Base-by-base conservation (phyloP, 208 protist genomes). In the Trypanosoma conorhini region DNA sequence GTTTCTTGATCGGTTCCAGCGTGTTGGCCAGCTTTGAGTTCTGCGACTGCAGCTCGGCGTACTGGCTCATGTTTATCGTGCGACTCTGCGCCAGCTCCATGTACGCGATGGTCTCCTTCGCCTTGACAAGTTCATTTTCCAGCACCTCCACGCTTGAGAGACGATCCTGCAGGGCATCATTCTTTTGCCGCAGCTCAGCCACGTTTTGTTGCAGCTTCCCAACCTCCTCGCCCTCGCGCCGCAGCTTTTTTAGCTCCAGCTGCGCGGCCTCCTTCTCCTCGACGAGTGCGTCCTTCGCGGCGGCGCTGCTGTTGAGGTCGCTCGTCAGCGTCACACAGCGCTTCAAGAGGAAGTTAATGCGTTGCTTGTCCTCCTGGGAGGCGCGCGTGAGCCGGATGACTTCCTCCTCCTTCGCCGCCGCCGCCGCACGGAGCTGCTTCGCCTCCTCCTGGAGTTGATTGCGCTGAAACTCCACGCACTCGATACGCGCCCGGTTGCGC, bases 51-150 rank as follows among this genome's bases (percentile, higher is more conserved):
- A 92, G 72, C 67, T 85, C 86, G 0, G 87, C 90, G 71, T 87
- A 96, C 75, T 95, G 85, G 59, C 81, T 91, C 80, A 92, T 86
- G 76, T 89, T 88, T 68, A 95, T 93, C 26, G 74, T 81, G 48
- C 76, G 79, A 62, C 79, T 87, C 80, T 93, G 81, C 50, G 90
- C 79, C 21, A 92, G 73, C 72, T 96, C 90, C 87, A 96, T 93
- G 66, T 88, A 93, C 1, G 88, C 88, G 61, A 96, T 93, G 26
- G 86, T 93, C 72, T 96, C 91, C 82, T 94, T 92, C 35, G 91
- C 91, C 76, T 92, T 89, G 42, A 94, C 86, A 12, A 94, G 78
- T 15, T 79, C 56, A 55, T 94, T 86, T 76, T 96, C 88, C 28
- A 94, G 61, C 62, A 79, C 80, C 67, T 83, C 68, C 22, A 83